Conservation (phyloP, 140 eudicot genomes). For the Oenanthe javanica region DNA sequence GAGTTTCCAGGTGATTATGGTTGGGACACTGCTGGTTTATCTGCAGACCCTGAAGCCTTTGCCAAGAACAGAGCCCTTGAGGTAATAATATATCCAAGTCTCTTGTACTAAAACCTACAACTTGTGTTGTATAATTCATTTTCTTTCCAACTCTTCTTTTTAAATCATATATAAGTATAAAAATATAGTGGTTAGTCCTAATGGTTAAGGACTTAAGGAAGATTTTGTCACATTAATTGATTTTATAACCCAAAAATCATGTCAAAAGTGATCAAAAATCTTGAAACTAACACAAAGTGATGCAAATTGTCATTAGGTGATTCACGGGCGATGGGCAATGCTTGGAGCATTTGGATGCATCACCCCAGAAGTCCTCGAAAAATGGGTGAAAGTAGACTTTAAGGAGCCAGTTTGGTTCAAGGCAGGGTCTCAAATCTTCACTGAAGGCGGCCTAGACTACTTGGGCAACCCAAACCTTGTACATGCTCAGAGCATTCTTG, state of each 20-base stretch:
- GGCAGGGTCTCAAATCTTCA: slow-evolving; percentile 95
- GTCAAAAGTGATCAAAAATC: neutral
- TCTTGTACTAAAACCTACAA: neutral
- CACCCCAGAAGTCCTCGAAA: slow-evolving; percentile 77
- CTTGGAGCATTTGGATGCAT: slow-evolving; percentile 91
- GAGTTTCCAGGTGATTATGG: slow-evolving; percentile 96
- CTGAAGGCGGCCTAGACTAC: slow-evolving; percentile 93
- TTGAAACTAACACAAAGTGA: neutral
- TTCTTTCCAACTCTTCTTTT: too few species aligned
- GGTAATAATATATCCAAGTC: slow-evolving; percentile 25
- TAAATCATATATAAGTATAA: too few species aligned
- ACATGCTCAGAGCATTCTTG: slow-evolving; percentile 94
- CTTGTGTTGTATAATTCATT: too few species aligned
- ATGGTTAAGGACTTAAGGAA: neutral
- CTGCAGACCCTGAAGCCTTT: slow-evolving; percentile 96
- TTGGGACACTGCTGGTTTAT: slow-evolving; percentile 94
- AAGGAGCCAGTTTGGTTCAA: slow-evolving; percentile 98
- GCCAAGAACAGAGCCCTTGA: slow-evolving; percentile 95
- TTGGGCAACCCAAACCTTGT: slow-evolving; percentile 93
- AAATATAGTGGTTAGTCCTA: too few species aligned
- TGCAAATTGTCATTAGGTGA: slow-evolving; percentile 33
- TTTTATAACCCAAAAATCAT: too few species aligned
- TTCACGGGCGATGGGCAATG: slow-evolving; percentile 96
- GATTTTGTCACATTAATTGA: neutral
- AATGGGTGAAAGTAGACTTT: slow-evolving; percentile 81